Conservation (phyloP, 768 basidiomycete genomes). For the Suillus ampliporus region DNA sequence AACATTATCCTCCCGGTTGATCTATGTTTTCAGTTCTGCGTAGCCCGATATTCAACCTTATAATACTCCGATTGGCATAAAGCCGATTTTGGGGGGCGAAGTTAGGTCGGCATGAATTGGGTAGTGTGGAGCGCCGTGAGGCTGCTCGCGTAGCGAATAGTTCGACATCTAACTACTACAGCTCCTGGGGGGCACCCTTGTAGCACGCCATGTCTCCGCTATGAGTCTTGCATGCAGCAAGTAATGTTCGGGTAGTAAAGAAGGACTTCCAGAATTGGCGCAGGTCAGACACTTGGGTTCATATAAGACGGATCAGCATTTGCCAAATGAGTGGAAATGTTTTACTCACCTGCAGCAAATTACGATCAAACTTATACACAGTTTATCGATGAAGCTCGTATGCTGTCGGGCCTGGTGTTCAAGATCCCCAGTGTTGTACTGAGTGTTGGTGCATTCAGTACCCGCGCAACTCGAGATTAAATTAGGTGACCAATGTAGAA, state of each 20-base stretch:
- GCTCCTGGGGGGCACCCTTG: no score
- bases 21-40: no score
- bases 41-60: no score
- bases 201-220: no score
- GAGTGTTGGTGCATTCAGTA: constrained; percentile 29
- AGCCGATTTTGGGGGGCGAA: no score
- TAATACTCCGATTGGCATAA: no score
- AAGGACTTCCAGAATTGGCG: neutral
- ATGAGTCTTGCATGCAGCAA: no score
- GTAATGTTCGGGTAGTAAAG: neutral
- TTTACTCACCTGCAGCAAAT: neutral
- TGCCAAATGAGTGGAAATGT: neutral
- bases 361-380: constrained; percentile 28
- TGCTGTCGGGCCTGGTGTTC: constrained; percentile 44
- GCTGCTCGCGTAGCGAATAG: no score
- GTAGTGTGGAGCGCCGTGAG: no score
- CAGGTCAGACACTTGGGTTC: neutral
- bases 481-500: constrained; percentile 53
- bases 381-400: constrained; percentile 21
- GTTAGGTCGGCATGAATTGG: no score
- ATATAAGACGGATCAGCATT: neutral
- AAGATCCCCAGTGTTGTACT: constrained; percentile 31
- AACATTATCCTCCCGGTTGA: no score
- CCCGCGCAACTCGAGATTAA: constrained; percentile 48
- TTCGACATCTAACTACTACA: no score